These are phyloP conservation scores for Picocystis sp. DNA, from an alignment of 163 green algal genomes.

Conservation along the genomic window DNA sequence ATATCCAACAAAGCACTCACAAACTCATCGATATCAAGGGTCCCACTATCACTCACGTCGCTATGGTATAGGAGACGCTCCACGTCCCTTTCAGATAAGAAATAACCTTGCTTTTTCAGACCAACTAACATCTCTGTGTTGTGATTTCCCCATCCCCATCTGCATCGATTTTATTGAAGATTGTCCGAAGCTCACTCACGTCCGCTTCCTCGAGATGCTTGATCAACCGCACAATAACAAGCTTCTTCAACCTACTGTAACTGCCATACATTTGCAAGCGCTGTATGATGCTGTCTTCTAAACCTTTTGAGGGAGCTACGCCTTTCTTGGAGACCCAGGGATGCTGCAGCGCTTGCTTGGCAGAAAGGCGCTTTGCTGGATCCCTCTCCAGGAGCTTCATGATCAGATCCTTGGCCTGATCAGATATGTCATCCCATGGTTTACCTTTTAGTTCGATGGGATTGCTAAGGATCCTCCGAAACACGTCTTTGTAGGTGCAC, in stretches of 20 bases:
- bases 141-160: too few species aligned
- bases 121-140: too few species aligned
- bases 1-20: too few species aligned
- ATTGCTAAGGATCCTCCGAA: conserved; percentile 4
- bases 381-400: conserved; percentile 12
- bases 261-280: conserved; percentile 3
- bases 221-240: conserved; percentile 11
- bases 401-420: conserved; percentile 9
- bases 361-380: conserved; percentile 8
- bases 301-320: too few species aligned
- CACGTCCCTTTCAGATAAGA: too few species aligned
- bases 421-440: conserved; percentile 3
- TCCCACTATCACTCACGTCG: too few species aligned
- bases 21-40: too few species aligned
- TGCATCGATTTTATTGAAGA: too few species aligned
- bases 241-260: conserved; percentile 1
- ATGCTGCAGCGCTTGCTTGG: conserved; percentile 11
- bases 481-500: conserved; percentile 6
- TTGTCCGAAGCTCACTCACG: too few species aligned
- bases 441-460: background rate
- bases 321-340: conserved; percentile 6
- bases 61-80: too few species aligned
- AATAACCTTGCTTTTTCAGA: too few species aligned
- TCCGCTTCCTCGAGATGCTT: background rate
- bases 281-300: conserved; percentile 8